Conservation (phyloP, 1,284 basidiomycete species). For the Ceraceosorus guamensis region DNA sequence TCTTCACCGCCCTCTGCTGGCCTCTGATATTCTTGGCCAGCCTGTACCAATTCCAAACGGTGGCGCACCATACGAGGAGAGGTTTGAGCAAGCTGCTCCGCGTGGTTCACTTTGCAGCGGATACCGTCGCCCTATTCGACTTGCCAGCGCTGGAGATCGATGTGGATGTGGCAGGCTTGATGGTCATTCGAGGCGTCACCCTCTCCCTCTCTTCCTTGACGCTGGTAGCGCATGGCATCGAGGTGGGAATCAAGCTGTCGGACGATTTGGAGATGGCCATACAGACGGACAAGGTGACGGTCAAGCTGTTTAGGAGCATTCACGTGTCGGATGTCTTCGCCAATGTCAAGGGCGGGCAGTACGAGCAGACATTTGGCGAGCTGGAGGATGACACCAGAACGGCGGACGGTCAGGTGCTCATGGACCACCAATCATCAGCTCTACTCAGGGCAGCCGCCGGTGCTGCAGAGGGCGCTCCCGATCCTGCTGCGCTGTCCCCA, state of each 20-base stretch:
- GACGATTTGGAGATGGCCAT: not conserved
- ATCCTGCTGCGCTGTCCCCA: not conserved
- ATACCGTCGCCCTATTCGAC: not conserved
- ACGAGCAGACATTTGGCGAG: not conserved
- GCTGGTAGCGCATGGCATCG: not conserved
- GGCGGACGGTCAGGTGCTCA: not conserved
- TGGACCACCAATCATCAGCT: not conserved
- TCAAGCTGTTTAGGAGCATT: not conserved
- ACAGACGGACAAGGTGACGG: not conserved
- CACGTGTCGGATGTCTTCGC: not conserved
- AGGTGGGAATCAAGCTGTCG: conserved; percentile 1
- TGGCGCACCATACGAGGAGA: too few species aligned
- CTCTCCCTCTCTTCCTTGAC: not conserved
- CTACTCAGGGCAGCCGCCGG: not conserved
- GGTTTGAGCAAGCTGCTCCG: not conserved
- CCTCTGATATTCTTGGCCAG: too few species aligned
- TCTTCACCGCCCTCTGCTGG: too few species aligned
- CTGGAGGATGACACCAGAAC: not conserved
- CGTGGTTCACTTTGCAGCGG: not conserved
- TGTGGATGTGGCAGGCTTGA: conserved; percentile 1
- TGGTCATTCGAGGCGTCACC: not conserved
- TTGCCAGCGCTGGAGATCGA: not conserved
- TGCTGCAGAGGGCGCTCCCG: not conserved
- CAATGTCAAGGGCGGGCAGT: not conserved
- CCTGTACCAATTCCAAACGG: too few species aligned